These are phyloP conservation scores for Discostella stelligeroides DNA, from an alignment of 108 stramenopile genomes.

Conservation along the genomic window DNA sequence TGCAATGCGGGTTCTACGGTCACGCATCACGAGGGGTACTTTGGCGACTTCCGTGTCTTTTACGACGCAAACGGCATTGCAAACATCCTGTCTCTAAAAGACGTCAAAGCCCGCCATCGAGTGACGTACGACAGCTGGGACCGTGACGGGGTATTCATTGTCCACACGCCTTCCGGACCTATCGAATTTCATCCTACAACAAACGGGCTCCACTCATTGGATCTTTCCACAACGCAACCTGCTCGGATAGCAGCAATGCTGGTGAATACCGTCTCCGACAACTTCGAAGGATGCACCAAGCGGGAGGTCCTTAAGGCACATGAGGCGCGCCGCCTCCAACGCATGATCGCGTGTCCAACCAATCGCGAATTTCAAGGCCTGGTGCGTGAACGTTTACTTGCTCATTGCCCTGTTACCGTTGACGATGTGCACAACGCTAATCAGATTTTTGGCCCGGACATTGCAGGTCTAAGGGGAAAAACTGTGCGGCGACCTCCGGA, in stretches of 20 bases:
- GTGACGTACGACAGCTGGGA: constrained; percentile 53
- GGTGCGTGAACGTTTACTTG: too few relatives aligned
- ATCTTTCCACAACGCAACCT: too few relatives aligned
- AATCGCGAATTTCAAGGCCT: neutral
- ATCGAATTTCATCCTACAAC: neutral
- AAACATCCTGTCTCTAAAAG: constrained; percentile 20
- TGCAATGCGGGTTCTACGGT: constrained; percentile 26
- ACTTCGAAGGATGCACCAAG: too few relatives aligned
- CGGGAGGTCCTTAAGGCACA: too few relatives aligned
- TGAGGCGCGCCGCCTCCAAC: too few relatives aligned
- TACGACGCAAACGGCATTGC: constrained; percentile 43
- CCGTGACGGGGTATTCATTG: neutral
- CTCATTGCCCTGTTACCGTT: constrained; percentile 5
- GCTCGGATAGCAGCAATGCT: too few relatives aligned
- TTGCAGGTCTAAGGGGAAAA: too few relatives aligned
- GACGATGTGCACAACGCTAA: neutral
- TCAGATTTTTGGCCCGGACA: too few relatives aligned
- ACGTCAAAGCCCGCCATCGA: constrained; percentile 7
- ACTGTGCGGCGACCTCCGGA: too few relatives aligned
- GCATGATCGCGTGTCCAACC: neutral
- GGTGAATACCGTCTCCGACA: too few relatives aligned
- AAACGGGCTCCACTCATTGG: neutral
- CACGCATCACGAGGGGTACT: constrained; percentile 8
- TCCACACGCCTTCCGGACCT: neutral
- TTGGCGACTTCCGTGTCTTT: constrained; percentile 30